phyloP scores from a whole-genome alignment of 148 eudicot species.

The Cornus kousa region DNA sequence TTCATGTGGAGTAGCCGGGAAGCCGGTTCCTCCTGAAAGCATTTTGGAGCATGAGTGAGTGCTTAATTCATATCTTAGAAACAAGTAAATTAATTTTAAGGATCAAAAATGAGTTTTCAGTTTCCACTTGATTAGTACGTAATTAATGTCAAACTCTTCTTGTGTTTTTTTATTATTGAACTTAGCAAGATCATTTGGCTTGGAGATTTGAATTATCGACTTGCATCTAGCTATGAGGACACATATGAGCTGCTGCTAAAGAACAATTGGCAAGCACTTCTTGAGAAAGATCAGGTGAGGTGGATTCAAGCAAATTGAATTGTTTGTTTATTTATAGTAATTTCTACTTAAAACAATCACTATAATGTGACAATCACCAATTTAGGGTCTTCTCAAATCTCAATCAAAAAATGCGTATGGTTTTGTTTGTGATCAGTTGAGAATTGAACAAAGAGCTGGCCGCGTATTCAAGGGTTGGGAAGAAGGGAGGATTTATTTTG shows the following conservation, averaged over 20 bases:
- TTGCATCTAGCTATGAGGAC: constrained; percentile 32
- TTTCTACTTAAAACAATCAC: no score
- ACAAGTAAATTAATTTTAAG: no score
- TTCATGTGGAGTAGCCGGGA: constrained; percentile 15
- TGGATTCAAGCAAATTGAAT: no score
- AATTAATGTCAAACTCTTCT: background rate
- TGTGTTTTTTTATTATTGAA: background rate
- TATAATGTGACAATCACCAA: no score
- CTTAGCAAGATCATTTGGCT: constrained; percentile 66
- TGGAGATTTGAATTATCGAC: constrained; percentile 67
- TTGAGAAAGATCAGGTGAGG: constrained; percentile 67
- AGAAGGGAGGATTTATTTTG: constrained; percentile 60
- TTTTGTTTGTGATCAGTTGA: constrained; percentile 35
- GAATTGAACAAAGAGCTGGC: constrained; percentile 59
- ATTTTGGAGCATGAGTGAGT: constrained; percentile 66
- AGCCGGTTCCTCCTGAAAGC: constrained; percentile 23
- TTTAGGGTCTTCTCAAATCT: no score
- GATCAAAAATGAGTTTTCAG: no score
- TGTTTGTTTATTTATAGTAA: no score
- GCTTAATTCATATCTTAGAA: no score
- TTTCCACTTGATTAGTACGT: no score
- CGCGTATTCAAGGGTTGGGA: constrained; percentile 60
- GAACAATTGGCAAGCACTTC: constrained; percentile 56
- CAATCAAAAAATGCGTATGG: no score
- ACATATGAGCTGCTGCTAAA: constrained; percentile 41